Base-by-base conservation (phyloP, 352 stramenopile genomes). In the Halophytophthora polymorphica region DNA sequence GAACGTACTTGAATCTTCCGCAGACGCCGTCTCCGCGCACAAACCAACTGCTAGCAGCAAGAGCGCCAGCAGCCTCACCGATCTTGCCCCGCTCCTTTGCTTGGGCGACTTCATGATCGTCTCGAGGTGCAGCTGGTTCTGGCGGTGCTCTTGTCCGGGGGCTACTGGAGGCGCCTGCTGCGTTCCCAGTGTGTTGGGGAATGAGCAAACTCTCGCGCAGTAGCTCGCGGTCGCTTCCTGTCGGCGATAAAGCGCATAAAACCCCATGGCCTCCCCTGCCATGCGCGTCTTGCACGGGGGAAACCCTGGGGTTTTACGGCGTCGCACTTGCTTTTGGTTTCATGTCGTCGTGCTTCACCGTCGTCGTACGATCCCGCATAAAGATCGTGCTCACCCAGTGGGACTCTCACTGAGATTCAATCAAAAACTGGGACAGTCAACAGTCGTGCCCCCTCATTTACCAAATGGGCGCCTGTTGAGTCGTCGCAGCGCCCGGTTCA, bases 111-210 rank as follows among this genome's bases (percentile, higher is more conserved):
- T 4, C 25, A 31, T 31, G 25, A 8, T 31, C 4, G 4, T 8
- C 25, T 31, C 25, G 25, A 10, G 25, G 4, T 31, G 25, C 25
- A 31, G 25, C 25, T 10, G 25, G 25, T 8, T 10, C 25, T 31
- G 25, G 25, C 4, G 25, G 25, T 31, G 25, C 4, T 31, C 25
- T 31, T 31, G 25, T 31, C 25, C 4, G 25, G 25, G 4, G 25
- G 25, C n/a, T 31, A 8, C 25, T 31, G 25, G 25, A 31, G 33
- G 12, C 29, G 18, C 48, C 57, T 66, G 18, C 37, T 35, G 6
- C 17, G n/a, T 41, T 33, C 55, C 45, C 7, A 40, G 50, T 36
- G 12, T 54, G 34, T 69, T 58, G 14, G 55, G 5, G 12, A 69
- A 61, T 66, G 56, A 13, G 25, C 18, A 51, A 50, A 3, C 5